Evolutionary conservation across 495 filamentous ascomycete genomes (phyloP).

Genomic region (Tuber magnatum): DNA sequence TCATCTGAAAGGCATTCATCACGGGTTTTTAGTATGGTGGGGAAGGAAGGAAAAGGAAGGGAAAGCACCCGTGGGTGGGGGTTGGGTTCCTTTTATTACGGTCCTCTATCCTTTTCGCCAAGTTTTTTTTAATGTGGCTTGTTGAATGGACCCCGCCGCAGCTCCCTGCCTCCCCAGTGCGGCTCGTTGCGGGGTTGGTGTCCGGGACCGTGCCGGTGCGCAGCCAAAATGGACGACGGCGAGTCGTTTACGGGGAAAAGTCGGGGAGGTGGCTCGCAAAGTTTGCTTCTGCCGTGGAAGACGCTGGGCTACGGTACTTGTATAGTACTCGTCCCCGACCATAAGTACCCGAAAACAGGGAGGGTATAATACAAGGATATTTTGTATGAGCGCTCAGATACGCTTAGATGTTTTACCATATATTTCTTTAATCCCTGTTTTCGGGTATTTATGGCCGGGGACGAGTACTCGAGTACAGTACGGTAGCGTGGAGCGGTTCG

Average conservation of each 20-base stretch:
- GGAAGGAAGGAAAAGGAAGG: conserved; percentile 41
- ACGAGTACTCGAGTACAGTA: no score
- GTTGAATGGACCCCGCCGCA: not conserved
- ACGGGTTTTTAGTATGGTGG: conserved; percentile 55
- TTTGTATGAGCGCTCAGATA: no score
- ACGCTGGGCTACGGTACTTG: not conserved
- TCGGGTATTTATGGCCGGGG: no score
- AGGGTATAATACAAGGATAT: no score
- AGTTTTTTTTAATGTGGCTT: not conserved
- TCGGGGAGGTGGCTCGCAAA: not conserved
- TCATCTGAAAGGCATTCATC: conserved; percentile 49
- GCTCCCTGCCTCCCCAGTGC: not conserved
- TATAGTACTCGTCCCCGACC: no score
- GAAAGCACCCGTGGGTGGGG: conserved; percentile 9
- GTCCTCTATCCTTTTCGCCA: not conserved
- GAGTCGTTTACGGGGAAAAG: not conserved
- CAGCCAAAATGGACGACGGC: not conserved
- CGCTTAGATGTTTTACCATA: no score
- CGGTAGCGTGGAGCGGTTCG: not conserved
- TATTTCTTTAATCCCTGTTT: no score
- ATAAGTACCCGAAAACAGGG: no score
- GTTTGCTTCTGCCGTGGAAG: not conserved
- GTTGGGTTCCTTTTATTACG: not conserved
- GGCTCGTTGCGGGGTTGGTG: not conserved
- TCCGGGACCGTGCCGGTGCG: not conserved